These are phyloP conservation scores for Septoria linicola DNA, from an alignment of 2,329 filamentous ascomycete species.

Conservation along the genomic window DNA sequence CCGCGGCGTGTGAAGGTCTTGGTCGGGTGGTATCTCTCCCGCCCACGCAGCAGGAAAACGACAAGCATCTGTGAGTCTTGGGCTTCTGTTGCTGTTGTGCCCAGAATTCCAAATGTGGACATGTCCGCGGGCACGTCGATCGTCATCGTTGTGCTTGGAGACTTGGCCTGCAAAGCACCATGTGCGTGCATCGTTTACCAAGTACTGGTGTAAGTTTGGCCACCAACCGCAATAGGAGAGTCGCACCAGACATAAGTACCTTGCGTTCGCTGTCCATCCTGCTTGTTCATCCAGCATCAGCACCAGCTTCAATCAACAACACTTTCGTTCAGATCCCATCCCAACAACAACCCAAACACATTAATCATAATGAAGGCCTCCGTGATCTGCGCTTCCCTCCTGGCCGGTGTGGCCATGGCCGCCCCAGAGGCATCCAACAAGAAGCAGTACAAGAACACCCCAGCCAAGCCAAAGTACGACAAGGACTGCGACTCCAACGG, in stretches of 20 bases:
- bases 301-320: slow-evolving; percentile 10
- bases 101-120: slow-evolving; percentile 19
- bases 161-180: slow-evolving; percentile 12
- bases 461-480: slow-evolving; percentile 12
- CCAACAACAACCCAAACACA: background rate
- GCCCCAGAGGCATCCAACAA: slow-evolving; percentile 18
- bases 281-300: slow-evolving; percentile 8
- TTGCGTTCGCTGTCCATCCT: slow-evolving; percentile 1
- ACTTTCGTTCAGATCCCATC: slow-evolving; percentile 12
- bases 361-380: slow-evolving; percentile 28
- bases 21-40: slow-evolving; percentile 6
- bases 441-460: slow-evolving; percentile 12
- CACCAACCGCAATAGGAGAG: slow-evolving; percentile 10
- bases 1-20: slow-evolving; percentile 5
- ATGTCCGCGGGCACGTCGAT: slow-evolving; percentile 9
- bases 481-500: slow-evolving; percentile 13
- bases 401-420: slow-evolving; percentile 23
- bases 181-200: background rate
- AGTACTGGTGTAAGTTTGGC: background rate
- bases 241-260: slow-evolving; percentile 16
- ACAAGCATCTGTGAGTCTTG: slow-evolving; percentile 7
- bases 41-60: slow-evolving; percentile 2
- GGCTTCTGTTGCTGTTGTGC: background rate
- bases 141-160: slow-evolving; percentile 12
- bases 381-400: slow-evolving; percentile 20